Evolutionary conservation across 2,329 filamentous ascomycete genomes (phyloP).

Genomic region (Colletotrichum sp.): DNA sequence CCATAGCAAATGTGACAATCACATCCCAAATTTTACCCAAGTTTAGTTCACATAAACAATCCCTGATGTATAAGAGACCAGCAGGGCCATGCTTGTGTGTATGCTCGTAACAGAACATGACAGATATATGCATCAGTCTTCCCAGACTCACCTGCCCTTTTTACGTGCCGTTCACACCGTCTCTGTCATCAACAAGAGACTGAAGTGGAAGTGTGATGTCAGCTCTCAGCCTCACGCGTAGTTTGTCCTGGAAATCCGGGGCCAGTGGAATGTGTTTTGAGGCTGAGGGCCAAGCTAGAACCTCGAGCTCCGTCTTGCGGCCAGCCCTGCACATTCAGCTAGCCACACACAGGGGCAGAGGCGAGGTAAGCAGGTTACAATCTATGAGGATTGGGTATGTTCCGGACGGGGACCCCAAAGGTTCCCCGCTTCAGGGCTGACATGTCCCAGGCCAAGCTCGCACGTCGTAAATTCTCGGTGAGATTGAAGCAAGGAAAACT

Average conservation of each 20-base stretch:
- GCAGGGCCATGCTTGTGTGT: not conserved
- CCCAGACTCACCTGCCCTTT: not conserved
- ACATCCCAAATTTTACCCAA: not conserved
- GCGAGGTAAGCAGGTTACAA: not conserved
- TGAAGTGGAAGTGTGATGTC: not conserved
- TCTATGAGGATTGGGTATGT: not conserved
- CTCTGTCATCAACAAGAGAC: not conserved
- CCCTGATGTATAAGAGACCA: not conserved
- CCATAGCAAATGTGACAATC: too few relatives aligned
- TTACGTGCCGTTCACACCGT: not conserved
- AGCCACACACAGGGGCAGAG: not conserved
- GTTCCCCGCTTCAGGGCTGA: not conserved
- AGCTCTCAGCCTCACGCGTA: not conserved
- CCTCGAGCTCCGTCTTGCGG: not conserved
- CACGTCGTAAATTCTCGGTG: not conserved
- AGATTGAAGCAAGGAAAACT: not conserved
- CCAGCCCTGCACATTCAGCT: not conserved
- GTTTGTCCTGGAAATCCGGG: not conserved
- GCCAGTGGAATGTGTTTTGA: not conserved
- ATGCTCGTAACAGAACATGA: not conserved
- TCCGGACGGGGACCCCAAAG: not conserved
- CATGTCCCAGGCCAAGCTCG: not conserved
- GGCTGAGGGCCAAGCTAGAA: not conserved
- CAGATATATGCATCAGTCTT: not conserved
- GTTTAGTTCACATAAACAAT: not conserved